Percentiles rank a stretch among this genome's conserved stretches.
phyloP scores from a whole-genome alignment of 2,329 filamentous ascomycete species.

The Alternaria triticimaculans region DNA sequence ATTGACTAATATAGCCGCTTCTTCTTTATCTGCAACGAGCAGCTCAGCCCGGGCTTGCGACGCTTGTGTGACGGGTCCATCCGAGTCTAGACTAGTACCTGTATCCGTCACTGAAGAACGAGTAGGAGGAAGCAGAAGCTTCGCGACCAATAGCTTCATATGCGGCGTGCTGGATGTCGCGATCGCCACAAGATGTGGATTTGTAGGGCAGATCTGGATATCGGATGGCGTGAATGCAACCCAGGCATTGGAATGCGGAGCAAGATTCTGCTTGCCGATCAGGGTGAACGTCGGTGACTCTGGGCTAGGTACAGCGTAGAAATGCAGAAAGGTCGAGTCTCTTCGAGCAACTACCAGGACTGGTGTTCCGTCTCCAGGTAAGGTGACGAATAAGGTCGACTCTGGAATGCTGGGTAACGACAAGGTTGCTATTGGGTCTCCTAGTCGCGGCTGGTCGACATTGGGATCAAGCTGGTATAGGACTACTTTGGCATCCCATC shows the following conservation, averaged over 20 bases:
- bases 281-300: constrained; percentile 35
- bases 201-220: constrained; percentile 62
- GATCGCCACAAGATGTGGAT: constrained; percentile 63
- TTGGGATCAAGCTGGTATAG: constrained; percentile 54
- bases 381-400: constrained; percentile 60
- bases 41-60: constrained; percentile 60
- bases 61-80: constrained; percentile 53
- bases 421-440: constrained; percentile 52
- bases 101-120: constrained; percentile 6
- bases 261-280: constrained; percentile 65
- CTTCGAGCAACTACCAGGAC: constrained; percentile 62
- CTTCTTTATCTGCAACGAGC: constrained; percentile 62
- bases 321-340: constrained; percentile 66
- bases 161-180: constrained; percentile 67
- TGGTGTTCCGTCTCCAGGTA: constrained; percentile 55
- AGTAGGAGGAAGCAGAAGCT: constrained; percentile 59
- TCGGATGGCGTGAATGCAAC: constrained; percentile 66
- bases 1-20: constrained; percentile 66
- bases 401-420: constrained; percentile 63
- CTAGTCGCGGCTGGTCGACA: constrained; percentile 37
- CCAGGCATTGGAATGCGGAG: constrained; percentile 70
- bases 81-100: constrained; percentile 7
- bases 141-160: constrained; percentile 68
- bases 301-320: constrained; percentile 53
- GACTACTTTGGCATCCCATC: constrained; percentile 65